Conservation (phyloP, 495 filamentous ascomycete species). For the Evernia prunastri region DNA sequence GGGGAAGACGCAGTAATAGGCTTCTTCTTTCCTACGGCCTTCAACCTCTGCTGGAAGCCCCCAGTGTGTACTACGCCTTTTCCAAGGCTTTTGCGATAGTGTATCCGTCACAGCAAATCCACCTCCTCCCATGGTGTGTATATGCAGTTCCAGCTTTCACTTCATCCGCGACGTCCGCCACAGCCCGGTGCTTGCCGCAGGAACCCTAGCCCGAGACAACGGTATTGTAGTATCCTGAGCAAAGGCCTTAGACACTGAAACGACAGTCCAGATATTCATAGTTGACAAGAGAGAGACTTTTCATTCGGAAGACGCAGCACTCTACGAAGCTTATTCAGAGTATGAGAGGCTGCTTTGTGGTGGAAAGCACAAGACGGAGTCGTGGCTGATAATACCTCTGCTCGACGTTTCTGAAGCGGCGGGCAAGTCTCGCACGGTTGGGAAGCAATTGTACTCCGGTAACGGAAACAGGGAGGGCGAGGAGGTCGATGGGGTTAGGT, state of each 20-base stretch:
- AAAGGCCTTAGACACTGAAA: constrained; percentile 13
- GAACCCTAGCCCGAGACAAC: constrained; percentile 7
- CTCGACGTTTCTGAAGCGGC: constrained; percentile 19
- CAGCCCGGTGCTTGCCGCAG: background rate
- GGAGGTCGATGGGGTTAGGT: constrained; percentile 2
- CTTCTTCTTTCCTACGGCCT: constrained; percentile 9
- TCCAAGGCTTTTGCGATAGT: constrained; percentile 10
- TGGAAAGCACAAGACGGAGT: constrained; percentile 18
- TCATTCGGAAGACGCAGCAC: constrained; percentile 18
- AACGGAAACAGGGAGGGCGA: constrained; percentile 4
- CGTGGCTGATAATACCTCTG: constrained; percentile 15
- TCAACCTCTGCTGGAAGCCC: constrained; percentile 15
- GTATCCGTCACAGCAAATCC: constrained; percentile 15
- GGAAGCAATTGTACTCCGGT: constrained; percentile 16
- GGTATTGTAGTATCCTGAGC: constrained; percentile 10
- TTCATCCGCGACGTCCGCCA: constrained; percentile 3
- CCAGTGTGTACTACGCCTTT: constrained; percentile 12
- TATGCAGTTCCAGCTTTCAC: constrained; percentile 12
- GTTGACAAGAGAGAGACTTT: constrained; percentile 18
- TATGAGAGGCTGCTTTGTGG: constrained; percentile 18
- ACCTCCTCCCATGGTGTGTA: constrained; percentile 17
- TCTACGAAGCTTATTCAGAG: constrained; percentile 19
- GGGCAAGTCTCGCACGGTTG: constrained; percentile 15
- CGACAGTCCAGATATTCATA: constrained; percentile 13
- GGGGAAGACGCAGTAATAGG: background rate